These are phyloP conservation scores for Kregervanrija fluxuum DNA, from an alignment of 805 yeast species.

Conservation along the genomic window DNA sequence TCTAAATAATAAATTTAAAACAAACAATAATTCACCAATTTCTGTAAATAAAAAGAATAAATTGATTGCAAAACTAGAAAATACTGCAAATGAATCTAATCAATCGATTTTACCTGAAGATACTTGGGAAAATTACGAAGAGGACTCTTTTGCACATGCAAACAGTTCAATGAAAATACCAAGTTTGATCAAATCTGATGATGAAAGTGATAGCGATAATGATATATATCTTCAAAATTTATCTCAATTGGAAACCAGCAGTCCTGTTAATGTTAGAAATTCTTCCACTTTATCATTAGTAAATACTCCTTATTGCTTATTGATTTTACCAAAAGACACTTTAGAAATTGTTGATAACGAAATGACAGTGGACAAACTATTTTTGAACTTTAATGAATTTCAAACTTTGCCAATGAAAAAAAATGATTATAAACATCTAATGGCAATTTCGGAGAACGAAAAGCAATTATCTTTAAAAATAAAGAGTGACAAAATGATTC, in stretches of 20 bases:
- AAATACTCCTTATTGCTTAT: background rate
- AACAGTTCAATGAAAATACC: background rate
- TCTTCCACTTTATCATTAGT: background rate
- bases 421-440: constrained; percentile 18
- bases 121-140: constrained; percentile 11
- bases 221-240: constrained; percentile 1
- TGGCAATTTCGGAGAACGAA: constrained; percentile 1
- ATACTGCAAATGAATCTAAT: background rate
- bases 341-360: background rate
- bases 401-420: constrained; percentile 14
- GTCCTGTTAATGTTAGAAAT: constrained; percentile 3
- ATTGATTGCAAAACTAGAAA: background rate
- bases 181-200: background rate
- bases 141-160: constrained; percentile 8
- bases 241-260: constrained; percentile 3
- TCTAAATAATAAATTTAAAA: constrained; percentile 3
- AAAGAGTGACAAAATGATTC: background rate
- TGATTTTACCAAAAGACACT: constrained; percentile 8
- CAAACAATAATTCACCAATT: constrained; percentile 3
- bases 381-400: constrained; percentile 4
- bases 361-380: background rate
- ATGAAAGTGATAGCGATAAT: background rate
- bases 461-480: background rate
- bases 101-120: background rate
- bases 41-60: constrained; percentile 1